These are phyloP conservation scores for Ceratocystis diversiconidia DNA, from an alignment of 2,329 filamentous ascomycete genomes.

Conservation along the genomic window DNA sequence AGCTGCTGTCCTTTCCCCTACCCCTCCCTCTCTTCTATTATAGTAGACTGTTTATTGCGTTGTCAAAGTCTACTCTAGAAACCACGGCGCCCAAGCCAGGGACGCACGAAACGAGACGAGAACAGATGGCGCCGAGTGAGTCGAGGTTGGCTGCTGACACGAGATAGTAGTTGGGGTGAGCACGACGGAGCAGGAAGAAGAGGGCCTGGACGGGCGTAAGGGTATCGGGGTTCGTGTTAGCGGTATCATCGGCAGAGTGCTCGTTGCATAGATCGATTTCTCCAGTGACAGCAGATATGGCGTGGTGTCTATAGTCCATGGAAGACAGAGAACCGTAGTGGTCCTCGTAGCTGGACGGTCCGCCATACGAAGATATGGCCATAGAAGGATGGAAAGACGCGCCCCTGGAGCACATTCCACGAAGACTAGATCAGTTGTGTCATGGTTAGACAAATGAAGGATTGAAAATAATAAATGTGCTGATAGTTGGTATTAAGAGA, in stretches of 20 bases:
- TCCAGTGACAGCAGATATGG: background rate
- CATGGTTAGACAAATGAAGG: background rate
- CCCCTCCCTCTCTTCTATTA: background rate
- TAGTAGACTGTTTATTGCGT: background rate
- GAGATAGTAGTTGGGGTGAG: conserved; percentile 3
- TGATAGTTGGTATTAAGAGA: background rate
- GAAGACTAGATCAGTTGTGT: background rate
- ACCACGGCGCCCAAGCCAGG: background rate
- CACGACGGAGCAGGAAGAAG: conserved; percentile 35
- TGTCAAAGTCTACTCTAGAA: background rate
- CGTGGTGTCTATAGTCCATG: background rate
- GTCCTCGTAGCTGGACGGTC: background rate
- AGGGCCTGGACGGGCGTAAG: conserved; percentile 40
- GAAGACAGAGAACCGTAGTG: background rate
- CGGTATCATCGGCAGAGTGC: background rate
- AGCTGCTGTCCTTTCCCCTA: background rate
- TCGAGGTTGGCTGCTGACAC: background rate
- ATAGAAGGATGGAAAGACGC: background rate
- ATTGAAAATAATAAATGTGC: background rate
- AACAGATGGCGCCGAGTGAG: background rate
- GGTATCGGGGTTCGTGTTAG: conserved; percentile 24
- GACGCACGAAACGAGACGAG: background rate
- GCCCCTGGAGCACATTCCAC: background rate
- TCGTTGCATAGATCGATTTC: conserved; percentile 4
- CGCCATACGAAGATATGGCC: background rate